Conservation (phyloP, 345 rosid species). For the Eucalyptus decipiens region DNA sequence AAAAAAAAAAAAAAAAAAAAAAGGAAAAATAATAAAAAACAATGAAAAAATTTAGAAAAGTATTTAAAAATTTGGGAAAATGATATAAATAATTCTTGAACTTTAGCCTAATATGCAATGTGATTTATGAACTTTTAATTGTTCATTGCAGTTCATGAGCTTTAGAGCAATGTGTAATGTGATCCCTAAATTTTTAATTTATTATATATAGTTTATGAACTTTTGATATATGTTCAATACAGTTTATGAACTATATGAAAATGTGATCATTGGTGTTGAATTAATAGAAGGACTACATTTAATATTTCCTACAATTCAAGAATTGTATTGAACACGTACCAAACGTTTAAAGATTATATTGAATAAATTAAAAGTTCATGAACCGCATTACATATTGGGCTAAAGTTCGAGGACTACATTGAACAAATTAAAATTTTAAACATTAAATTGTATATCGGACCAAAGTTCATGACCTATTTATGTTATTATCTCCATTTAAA, state of each 20-base stretch:
- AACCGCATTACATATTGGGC: fast-evolving
- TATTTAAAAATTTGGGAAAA: no score
- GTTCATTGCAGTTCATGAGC: fast-evolving
- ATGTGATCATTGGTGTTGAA: fast-evolving
- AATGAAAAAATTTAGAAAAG: no score
- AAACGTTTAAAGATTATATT: fast-evolving
- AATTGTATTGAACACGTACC: no score
- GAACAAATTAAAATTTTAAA: fast-evolving
- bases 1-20: no score
- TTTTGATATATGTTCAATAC: fast-evolving
- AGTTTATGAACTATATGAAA: fast-evolving
- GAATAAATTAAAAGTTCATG: no score
- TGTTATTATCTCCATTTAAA: no score
- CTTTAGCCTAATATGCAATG: fast-evolving
- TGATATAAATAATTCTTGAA: no score
- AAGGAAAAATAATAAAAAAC: no score
- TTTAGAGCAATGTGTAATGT: no score
- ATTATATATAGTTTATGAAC: fast-evolving
- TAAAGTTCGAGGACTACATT: no score
- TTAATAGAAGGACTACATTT: fast-evolving
- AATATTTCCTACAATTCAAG: fast-evolving
- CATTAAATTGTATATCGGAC: fast-evolving
- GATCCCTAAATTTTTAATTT: no score
- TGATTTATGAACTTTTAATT: no score
- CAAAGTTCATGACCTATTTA: fast-evolving